Percentiles rank a stretch among this genome's conserved stretches.
Evolutionary conservation across 2,329 filamentous ascomycete species (phyloP).

Genomic region (Fusarium sp.): DNA sequence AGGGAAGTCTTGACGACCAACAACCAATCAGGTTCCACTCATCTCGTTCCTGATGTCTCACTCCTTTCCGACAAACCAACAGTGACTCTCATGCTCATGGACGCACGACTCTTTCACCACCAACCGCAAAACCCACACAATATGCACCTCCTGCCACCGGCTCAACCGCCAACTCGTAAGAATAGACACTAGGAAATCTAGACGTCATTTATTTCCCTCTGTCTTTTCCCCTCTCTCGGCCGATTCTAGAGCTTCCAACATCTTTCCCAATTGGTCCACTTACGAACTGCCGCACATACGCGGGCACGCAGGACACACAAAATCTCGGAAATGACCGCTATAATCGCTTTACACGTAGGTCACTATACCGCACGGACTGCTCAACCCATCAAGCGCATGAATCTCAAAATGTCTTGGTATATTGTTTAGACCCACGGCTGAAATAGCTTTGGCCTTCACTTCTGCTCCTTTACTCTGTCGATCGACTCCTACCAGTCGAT

Average conservation of each 20-base stretch:
- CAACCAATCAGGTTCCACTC: constrained; percentile 30
- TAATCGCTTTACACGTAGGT: constrained; percentile 13
- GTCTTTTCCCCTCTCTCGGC: not conserved
- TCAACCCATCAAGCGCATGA: constrained; percentile 24
- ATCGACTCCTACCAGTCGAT: constrained; percentile 18
- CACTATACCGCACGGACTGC: constrained; percentile 26
- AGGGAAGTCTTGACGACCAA: constrained; percentile 11
- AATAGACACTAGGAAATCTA: not conserved
- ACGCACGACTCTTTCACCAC: not conserved
- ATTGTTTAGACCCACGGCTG: constrained; percentile 35
- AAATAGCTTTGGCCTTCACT: constrained; percentile 6
- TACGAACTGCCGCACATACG: constrained; percentile 13
- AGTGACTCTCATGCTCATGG: not conserved
- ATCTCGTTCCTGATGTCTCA: constrained; percentile 31
- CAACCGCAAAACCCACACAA: not conserved
- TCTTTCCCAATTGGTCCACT: constrained; percentile 12
- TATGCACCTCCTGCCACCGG: not conserved
- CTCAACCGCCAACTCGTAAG: not conserved
- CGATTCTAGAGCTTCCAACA: not conserved
- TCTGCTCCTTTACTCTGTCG: constrained; percentile 6
- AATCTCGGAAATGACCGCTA: constrained; percentile 30
- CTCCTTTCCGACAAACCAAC: constrained; percentile 9
- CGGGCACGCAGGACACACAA: not conserved
- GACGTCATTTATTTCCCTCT: not conserved
- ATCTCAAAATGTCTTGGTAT: constrained; percentile 38